Evolutionary conservation across 2,329 filamentous ascomycete genomes (phyloP).

Genomic region (Coniochaeta ligniaria): DNA sequence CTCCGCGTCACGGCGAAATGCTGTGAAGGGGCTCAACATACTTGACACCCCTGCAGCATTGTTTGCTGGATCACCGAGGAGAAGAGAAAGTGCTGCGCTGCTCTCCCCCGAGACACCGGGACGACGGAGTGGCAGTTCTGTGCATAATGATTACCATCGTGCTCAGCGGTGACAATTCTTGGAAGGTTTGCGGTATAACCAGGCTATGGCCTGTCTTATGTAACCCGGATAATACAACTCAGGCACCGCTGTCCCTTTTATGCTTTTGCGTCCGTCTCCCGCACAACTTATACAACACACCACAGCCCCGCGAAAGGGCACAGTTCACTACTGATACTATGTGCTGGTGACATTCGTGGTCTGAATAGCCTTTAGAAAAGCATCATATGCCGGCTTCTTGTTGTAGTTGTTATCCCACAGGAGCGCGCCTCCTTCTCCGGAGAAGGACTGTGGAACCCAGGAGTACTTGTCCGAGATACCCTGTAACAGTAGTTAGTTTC

Average conservation of each 20-base stretch:
- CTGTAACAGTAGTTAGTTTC: slow-evolving; percentile 8
- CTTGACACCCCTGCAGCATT: background rate
- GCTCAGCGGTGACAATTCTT: background rate
- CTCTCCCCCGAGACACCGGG: background rate
- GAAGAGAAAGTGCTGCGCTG: background rate
- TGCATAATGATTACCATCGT: background rate
- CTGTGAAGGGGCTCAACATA: background rate
- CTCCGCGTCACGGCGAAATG: background rate
- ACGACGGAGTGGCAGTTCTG: background rate
- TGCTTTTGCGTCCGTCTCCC: too few relatives aligned
- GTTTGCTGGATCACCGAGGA: background rate
- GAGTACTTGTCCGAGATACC: slow-evolving; percentile 17
- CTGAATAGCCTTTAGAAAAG: slow-evolving; percentile 8
- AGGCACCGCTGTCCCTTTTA: too few relatives aligned
- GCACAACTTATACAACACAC: too few relatives aligned
- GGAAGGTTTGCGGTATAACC: background rate
- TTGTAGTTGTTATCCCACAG: slow-evolving; percentile 12
- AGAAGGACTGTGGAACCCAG: slow-evolving; percentile 15
- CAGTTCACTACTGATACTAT: background rate
- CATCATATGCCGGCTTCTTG: slow-evolving; percentile 14
- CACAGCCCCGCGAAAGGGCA: too few relatives aligned
- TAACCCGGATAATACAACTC: too few relatives aligned
- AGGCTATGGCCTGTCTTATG: too few relatives aligned
- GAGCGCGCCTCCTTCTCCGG: slow-evolving; percentile 14
- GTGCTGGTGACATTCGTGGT: background rate